Conservation (phyloP, 192 early-diverging fungal species). For the Chytriomyces sp. region DNA sequence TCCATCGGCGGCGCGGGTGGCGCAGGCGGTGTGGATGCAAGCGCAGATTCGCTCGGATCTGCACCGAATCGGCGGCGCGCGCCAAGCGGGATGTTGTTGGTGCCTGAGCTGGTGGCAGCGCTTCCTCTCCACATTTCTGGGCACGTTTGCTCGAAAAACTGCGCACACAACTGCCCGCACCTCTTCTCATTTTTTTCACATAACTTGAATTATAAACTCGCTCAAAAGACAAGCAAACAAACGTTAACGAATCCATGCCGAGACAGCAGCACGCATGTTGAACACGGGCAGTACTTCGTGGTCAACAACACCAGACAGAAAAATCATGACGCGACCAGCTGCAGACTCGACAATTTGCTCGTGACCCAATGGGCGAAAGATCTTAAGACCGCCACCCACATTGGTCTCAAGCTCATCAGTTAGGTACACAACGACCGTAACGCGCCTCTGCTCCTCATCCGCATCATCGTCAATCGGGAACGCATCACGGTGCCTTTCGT, state of each 20-base stretch:
- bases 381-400: constrained; percentile 54
- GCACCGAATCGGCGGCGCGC: constrained; percentile 16
- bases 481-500: constrained; percentile 58
- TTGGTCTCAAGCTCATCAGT: constrained; percentile 49
- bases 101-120: constrained; percentile 35
- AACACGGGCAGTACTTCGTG: constrained; percentile 39
- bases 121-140: no score
- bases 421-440: constrained; percentile 61
- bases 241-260: constrained; percentile 19
- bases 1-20: not conserved
- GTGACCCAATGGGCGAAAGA: constrained; percentile 50
- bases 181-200: no score
- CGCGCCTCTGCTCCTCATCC: constrained; percentile 53
- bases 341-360: constrained; percentile 43
- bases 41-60: not conserved
- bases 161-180: no score
- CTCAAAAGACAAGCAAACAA: no score
- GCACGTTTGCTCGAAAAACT: no score
- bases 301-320: constrained; percentile 62
- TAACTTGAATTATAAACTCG: no score
- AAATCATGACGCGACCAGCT: constrained; percentile 50
- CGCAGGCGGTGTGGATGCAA: not conserved
- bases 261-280: not conserved
- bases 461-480: constrained; percentile 55
- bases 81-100: constrained; percentile 47